phyloP scores from a whole-genome alignment of 208 protist genomes.

The Leishmania braziliensis region DNA sequence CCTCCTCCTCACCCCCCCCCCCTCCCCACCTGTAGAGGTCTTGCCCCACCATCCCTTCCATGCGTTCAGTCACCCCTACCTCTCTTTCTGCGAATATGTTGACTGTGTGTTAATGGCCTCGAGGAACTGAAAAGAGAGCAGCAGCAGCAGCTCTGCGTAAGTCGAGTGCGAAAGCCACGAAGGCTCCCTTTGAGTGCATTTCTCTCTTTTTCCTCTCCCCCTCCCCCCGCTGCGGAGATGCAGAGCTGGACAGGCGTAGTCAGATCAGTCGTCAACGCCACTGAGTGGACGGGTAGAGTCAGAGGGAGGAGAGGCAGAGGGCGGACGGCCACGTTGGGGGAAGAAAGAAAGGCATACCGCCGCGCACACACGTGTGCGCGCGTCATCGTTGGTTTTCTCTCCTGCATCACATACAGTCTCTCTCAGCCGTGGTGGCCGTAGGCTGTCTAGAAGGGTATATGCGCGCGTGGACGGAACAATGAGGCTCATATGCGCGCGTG shows the following conservation, averaged over 20 bases:
- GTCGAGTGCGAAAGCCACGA: not conserved
- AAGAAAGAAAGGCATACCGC: not conserved
- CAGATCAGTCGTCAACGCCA: constrained; percentile 1
- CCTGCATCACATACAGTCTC: not conserved
- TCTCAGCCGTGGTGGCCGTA: not conserved
- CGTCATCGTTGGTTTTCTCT: not conserved
- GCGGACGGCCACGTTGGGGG: not conserved
- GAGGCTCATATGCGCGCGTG: not conserved
- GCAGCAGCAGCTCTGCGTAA: not conserved
- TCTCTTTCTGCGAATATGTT: not conserved
- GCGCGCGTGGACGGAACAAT: not conserved
- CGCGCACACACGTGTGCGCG: not conserved
- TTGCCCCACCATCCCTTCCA: not conserved
- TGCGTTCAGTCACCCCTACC: not conserved
- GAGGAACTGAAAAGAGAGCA: not conserved
- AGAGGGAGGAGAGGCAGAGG: constrained; percentile 4
- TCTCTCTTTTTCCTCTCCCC: not conserved
- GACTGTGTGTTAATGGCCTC: not conserved
- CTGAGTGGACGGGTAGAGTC: constrained; percentile 2
- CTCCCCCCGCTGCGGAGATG: not conserved
- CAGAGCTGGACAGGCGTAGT: not conserved
- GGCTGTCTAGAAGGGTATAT: not conserved
- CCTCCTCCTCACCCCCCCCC: not conserved
- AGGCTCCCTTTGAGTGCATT: not conserved
- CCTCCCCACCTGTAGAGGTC: not conserved